These are phyloP conservation scores for Soucietia sequanensis DNA, from an alignment of 805 yeast species.

Conservation along the genomic window DNA sequence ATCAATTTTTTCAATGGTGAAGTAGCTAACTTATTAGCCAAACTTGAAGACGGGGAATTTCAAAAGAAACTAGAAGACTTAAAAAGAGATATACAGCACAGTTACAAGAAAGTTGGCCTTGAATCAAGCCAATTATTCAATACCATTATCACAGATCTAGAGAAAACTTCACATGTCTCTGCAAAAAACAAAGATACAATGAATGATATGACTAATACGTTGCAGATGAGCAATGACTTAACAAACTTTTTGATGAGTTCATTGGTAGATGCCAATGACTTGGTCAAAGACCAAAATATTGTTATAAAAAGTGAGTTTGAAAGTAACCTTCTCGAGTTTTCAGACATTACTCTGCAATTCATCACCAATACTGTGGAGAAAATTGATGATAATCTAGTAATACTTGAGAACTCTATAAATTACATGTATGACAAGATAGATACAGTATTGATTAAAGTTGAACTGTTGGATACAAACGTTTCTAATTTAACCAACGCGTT, in stretches of 20 bases:
- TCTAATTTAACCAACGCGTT: too few relatives aligned
- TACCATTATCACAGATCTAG: neutral
- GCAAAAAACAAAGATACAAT: conserved; percentile 1
- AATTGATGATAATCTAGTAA: too few relatives aligned
- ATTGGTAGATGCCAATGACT: conserved; percentile 1
- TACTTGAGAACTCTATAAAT: too few relatives aligned
- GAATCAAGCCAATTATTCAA: neutral
- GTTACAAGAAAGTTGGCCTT: neutral
- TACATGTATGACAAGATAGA: too few relatives aligned
- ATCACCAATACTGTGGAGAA: too few relatives aligned
- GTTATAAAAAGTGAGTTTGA: conserved; percentile 6
- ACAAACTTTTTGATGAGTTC: neutral
- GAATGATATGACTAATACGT: neutral
- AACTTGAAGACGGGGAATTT: conserved; percentile 1
- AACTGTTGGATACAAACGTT: too few relatives aligned
- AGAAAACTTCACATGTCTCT: conserved; percentile 3
- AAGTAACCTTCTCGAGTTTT: conserved; percentile 3
- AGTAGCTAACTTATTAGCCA: too few relatives aligned
- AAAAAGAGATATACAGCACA: neutral
- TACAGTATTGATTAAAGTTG: too few relatives aligned
- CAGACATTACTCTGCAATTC: too few relatives aligned
- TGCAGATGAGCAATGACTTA: neutral
- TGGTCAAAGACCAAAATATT: conserved; percentile 3
- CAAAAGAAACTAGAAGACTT: conserved; percentile 4
- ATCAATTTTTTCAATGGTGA: too few relatives aligned